These are phyloP conservation scores for Periglandula ipomoeae DNA, from an alignment of 2,329 filamentous ascomycete genomes.

Conservation along the genomic window DNA sequence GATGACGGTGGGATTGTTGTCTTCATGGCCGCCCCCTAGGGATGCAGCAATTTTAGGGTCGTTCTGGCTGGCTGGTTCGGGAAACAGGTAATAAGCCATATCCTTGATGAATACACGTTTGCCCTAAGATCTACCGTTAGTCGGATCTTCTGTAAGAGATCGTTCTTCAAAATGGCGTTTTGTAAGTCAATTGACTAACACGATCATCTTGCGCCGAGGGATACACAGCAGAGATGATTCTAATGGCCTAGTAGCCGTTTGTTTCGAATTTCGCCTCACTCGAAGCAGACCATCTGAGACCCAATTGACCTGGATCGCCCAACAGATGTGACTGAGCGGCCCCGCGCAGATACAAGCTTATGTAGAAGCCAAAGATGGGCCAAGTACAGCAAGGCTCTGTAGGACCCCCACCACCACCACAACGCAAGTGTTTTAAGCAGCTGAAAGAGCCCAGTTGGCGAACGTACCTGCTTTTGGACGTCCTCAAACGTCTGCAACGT, in stretches of 20 bases:
- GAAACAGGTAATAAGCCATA: conserved; percentile 86
- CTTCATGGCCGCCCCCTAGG: conserved; percentile 56
- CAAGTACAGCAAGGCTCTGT: not conserved
- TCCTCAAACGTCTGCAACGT: conserved; percentile 69
- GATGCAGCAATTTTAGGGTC: conserved; percentile 68
- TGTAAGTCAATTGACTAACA: too few relatives aligned
- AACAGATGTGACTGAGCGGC: too few relatives aligned
- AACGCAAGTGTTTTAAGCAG: not conserved
- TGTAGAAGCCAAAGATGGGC: too few relatives aligned
- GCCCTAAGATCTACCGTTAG: conserved; percentile 40
- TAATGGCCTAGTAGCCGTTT: too few relatives aligned
- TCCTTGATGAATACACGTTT: conserved; percentile 98
- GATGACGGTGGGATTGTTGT: conserved; percentile 75
- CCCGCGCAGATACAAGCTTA: too few relatives aligned
- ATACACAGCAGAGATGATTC: too few relatives aligned
- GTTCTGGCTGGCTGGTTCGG: conserved; percentile 53
- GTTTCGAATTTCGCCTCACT: too few relatives aligned
- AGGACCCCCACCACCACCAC: not conserved
- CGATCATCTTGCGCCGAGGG: too few relatives aligned
- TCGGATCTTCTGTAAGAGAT: too few relatives aligned
- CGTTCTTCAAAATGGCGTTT: too few relatives aligned
- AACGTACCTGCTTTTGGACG: conserved; percentile 75
- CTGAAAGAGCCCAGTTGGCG: conserved; percentile 19
- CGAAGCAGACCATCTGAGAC: too few relatives aligned
- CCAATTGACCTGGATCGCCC: too few relatives aligned